phyloP scores from a whole-genome alignment of 805 yeast species.

The Vanderwaltozyma yarrowii region DNA sequence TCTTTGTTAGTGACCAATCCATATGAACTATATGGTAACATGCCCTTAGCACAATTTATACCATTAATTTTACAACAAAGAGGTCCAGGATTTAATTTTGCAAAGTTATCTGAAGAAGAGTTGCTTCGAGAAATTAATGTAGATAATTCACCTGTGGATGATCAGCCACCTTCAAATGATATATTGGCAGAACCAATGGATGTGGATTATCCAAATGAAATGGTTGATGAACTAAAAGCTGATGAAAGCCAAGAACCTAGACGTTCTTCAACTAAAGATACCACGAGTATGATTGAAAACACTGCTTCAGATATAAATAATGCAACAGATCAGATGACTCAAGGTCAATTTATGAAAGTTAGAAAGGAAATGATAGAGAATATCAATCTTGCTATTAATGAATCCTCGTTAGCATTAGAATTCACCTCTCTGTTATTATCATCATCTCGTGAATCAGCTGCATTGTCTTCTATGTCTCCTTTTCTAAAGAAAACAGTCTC shows the following conservation, averaged over 20 bases:
- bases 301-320: neutral
- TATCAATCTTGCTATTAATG: conserved; percentile 67
- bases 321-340: conserved; percentile 12
- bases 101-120: conserved; percentile 44
- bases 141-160: conserved; percentile 1
- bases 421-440: conserved; percentile 77
- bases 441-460: conserved; percentile 74
- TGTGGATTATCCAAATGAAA: neutral
- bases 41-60: conserved; percentile 44
- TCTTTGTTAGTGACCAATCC: conserved; percentile 22
- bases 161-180: conserved; percentile 2
- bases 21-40: conserved; percentile 24
- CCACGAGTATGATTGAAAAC: too few species aligned
- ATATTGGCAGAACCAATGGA: conserved; percentile 2
- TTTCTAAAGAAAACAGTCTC: conserved; percentile 66
- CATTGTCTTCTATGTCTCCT: conserved; percentile 80
- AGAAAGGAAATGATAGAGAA: conserved; percentile 44
- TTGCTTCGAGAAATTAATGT: conserved; percentile 35
- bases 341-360: conserved; percentile 36
- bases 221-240: neutral
- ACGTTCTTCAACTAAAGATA: neutral
- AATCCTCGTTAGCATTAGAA: conserved; percentile 79
- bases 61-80: conserved; percentile 48
- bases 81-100: conserved; percentile 37
- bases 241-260: neutral